Conservation (phyloP, 768 basidiomycete species). For the Favolaschia claudopus region DNA sequence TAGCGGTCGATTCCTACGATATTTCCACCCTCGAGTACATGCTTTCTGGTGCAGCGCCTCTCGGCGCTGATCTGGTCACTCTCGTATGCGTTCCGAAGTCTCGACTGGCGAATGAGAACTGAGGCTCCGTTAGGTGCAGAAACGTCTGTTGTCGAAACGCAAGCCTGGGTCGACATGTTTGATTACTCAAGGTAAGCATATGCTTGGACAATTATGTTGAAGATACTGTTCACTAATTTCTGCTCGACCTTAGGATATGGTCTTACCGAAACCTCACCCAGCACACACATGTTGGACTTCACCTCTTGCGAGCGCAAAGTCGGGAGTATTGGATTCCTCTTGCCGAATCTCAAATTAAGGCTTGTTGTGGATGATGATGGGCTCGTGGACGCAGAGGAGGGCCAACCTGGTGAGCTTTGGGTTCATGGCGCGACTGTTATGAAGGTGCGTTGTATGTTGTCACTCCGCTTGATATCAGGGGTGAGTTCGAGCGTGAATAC, state of each 20-base stretch:
- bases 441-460: constrained; percentile 43
- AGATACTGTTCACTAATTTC: no score
- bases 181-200: background rate
- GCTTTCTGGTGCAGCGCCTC: background rate
- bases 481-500: no score
- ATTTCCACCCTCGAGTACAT: constrained; percentile 46
- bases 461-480: no score
- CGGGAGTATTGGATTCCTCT: constrained; percentile 56
- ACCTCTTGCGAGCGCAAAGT: constrained; percentile 38
- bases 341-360: constrained; percentile 61
- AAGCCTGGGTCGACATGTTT: background rate
- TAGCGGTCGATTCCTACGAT: constrained; percentile 55
- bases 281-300: constrained; percentile 44
- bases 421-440: constrained; percentile 62
- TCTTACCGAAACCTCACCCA: constrained; percentile 64
- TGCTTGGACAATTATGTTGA: no score
- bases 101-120: no score
- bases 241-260: constrained; percentile 57
- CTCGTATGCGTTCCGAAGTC: background rate
- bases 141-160: background rate
- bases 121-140: background rate
- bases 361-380: constrained; percentile 58
- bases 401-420: constrained; percentile 63
- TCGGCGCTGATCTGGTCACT: background rate
- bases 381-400: background rate